phyloP scores from a whole-genome alignment of 2,329 filamentous ascomycete genomes.

The Huntiella decipiens region DNA sequence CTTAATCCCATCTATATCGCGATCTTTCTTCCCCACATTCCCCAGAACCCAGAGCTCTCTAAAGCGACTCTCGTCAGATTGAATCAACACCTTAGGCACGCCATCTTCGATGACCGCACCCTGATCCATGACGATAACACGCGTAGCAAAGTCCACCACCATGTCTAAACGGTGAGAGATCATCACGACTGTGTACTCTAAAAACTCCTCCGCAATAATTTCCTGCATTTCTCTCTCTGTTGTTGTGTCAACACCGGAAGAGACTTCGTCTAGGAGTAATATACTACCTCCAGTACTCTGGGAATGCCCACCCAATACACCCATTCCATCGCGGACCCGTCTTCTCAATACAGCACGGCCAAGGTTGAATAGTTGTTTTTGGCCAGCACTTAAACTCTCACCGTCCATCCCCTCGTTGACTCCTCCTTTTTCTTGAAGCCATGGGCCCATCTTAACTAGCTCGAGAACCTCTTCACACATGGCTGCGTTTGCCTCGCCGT shows the following conservation, averaged over 20 bases:
- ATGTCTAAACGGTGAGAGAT: conserved; percentile 28
- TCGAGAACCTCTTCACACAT: conserved; percentile 21
- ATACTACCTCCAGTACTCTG: conserved; percentile 14
- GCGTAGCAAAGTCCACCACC: conserved; percentile 31
- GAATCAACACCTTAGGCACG: conserved; percentile 14
- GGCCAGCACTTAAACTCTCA: conserved; percentile 34
- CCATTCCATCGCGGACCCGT: conserved; percentile 15
- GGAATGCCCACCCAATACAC: not conserved
- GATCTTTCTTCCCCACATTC: conserved; percentile 4
- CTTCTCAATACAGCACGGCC: conserved; percentile 27
- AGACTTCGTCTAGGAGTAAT: conserved; percentile 25
- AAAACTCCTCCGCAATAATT: conserved; percentile 23
- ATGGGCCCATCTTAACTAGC: conserved; percentile 18
- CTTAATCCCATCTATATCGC: not conserved
- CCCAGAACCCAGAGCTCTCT: conserved; percentile 16
- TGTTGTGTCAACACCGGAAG: conserved; percentile 22
- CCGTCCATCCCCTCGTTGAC: conserved; percentile 23
- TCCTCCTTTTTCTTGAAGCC: conserved; percentile 17
- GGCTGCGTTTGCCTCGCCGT: conserved; percentile 15
- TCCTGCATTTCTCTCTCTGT: conserved; percentile 25
- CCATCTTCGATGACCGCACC: conserved; percentile 26
- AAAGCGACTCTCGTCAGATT: conserved; percentile 16
- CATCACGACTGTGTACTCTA: conserved; percentile 32
- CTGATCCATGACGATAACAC: conserved; percentile 30
- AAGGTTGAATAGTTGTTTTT: conserved; percentile 45